A percentile compares a stretch with the other conserved stretches of the same genome.
These are phyloP conservation scores for Jaminaea rosea DNA, from an alignment of 1,284 basidiomycete genomes.

Conservation along the genomic window DNA sequence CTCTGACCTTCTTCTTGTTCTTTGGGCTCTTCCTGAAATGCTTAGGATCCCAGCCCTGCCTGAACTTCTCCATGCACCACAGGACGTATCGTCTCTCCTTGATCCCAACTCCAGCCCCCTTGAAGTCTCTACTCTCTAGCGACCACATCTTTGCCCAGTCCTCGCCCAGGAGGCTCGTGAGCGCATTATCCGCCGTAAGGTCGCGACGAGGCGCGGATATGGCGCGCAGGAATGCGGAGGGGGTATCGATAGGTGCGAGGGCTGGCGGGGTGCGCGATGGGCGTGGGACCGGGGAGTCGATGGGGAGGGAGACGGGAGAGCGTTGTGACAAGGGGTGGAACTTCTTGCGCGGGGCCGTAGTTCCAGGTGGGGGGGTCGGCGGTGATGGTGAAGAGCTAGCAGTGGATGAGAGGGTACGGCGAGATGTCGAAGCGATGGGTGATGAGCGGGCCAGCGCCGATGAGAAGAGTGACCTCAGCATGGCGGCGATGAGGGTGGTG, in stretches of 20 bases:
- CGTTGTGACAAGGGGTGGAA: background rate
- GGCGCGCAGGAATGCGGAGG: background rate
- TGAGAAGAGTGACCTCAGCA: background rate
- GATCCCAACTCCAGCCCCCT: background rate
- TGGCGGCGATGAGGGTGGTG: background rate
- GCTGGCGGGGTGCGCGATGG: too few relatives aligned
- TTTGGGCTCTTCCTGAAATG: slow-evolving; percentile 1
- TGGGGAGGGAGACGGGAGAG: background rate
- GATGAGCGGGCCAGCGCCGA: too few relatives aligned
- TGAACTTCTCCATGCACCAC: slow-evolving; percentile 8
- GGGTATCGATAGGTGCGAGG: background rate
- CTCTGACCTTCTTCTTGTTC: slow-evolving; percentile 6
- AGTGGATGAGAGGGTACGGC: background rate
- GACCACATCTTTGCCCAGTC: background rate
- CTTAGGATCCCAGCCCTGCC: slow-evolving; percentile 4
- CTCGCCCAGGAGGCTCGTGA: background rate
- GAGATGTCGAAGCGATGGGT: background rate
- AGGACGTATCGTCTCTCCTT: slow-evolving; percentile 8
- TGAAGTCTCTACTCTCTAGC: slow-evolving; percentile 1
- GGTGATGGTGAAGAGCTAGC: background rate
- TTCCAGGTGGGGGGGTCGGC: background rate
- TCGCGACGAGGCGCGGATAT: background rate
- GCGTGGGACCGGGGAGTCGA: background rate
- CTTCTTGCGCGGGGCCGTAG: background rate
- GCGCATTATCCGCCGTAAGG: background rate